Evolutionary conservation across 148 eudicot genomes (phyloP).

Genomic region (Fagopyrum homotropicum): DNA sequence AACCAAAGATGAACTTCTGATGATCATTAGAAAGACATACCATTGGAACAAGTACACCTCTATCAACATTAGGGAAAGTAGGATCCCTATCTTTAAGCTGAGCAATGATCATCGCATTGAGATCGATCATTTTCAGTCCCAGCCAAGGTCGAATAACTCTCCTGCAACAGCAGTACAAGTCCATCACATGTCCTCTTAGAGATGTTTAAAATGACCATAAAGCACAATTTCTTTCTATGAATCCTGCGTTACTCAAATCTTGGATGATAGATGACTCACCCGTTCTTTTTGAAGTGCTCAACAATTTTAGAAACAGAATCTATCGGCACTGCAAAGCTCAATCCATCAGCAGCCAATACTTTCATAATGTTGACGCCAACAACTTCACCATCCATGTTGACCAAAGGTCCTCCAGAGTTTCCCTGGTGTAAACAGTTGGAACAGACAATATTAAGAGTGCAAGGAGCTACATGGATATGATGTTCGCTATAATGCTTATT

Average conservation of each 20-base stretch:
- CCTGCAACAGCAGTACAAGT: conserved; percentile 29
- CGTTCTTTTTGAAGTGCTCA: conserved; percentile 78
- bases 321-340: conserved; percentile 88
- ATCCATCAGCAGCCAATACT: conserved; percentile 70
- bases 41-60: conserved; percentile 60
- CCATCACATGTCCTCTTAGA: not conserved
- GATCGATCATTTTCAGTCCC: conserved; percentile 67
- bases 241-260: not conserved
- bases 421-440: conserved; percentile 41
- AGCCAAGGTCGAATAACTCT: conserved; percentile 76
- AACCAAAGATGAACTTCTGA: not conserved
- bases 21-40: conserved; percentile 20
- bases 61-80: conserved; percentile 40
- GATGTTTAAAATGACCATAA: not conserved
- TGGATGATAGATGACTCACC: conserved; percentile 29
- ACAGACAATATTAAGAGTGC: not conserved
- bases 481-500: not conserved
- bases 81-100: conserved; percentile 54
- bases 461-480: not conserved
- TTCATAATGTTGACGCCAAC: conserved; percentile 87
- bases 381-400: conserved; percentile 89
- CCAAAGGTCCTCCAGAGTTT: conserved; percentile 97
- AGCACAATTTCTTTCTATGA: not conserved
- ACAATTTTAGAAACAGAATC: conserved; percentile 75
- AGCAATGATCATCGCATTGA: conserved; percentile 54